Evolutionary conservation across 2,329 filamentous ascomycete species (phyloP), one percentile per base, ranked within the genome.

Genomic region (Pezicula radicicola): DNA sequence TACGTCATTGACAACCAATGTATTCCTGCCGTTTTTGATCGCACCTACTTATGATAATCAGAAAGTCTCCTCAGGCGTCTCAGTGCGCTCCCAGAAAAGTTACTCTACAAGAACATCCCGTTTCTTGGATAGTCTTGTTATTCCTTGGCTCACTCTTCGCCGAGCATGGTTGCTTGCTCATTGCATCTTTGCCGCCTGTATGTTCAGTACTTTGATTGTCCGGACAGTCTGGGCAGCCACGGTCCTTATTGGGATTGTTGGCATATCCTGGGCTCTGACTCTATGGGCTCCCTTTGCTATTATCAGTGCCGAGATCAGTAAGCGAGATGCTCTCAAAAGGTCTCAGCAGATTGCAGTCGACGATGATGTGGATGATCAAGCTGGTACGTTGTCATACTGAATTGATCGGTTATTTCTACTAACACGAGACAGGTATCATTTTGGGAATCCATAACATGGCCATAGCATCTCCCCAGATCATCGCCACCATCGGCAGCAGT

Each of bases 361-460:
- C 9, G 58, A 58, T 45, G 49, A 53, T 1, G 27, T 41, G 6
- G 58, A 56, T 25, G 55, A 55, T 21, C 56, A 61, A 51, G 60
- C 49, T 44, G 50, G 47, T 49, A 42, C 10, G 47, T 33, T 35
- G 19, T 37, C 18, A 12, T 10, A 16, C 28, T 8, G 28, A 49
- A 6, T 7, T 5, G 40, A 21, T n/a, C 36, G 4, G 4, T 8
- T 42, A 15, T 33, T 25, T 28, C 16, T 7, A 30, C 47, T 49
- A 49, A 49, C n/a, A 61, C 45, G 61, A 66, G 51, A 60, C 57
- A 40, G 66, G 93, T 40, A 88, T 97, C 39, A 91, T 97, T 42
- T 79, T 97, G 2, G 93, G 93, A 8, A 91, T 97, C 50, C 93
- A 97, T 75, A 97, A 97, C 69, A 93, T 97, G 72, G 87, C 92